phyloP scores from a whole-genome alignment of 306 rosid species.

The Macrotyloma uniflorum region DNA sequence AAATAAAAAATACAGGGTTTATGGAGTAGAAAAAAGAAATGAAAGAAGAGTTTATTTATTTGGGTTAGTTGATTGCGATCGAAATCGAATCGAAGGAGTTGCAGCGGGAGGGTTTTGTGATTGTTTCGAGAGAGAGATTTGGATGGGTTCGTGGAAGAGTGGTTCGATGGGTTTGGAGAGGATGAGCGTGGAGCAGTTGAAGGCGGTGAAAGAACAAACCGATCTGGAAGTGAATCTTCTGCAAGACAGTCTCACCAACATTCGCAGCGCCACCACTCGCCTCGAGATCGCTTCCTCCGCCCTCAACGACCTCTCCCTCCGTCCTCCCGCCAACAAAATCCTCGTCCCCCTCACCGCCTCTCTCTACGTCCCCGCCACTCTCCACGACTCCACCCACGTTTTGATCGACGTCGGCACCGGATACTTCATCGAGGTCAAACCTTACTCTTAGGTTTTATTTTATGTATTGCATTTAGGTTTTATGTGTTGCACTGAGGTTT shows the following conservation, averaged over 20 bases:
- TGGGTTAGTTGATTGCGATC: too few species aligned
- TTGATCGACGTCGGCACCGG: slow-evolving; percentile 94
- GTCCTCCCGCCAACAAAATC: slow-evolving; percentile 71
- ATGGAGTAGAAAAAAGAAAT: too few species aligned
- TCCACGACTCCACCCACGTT: slow-evolving; percentile 67
- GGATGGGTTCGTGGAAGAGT: slow-evolving; percentile 57
- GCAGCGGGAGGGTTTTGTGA: too few species aligned
- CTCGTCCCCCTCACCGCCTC: slow-evolving; percentile 96
- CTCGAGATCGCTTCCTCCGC: slow-evolving; percentile 84
- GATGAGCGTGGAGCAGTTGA: slow-evolving; percentile 89
- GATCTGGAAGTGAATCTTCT: slow-evolving; percentile 90
- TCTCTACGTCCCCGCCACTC: slow-evolving; percentile 89
- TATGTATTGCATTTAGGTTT: too few species aligned
- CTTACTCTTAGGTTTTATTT: neutral
- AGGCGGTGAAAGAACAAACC: slow-evolving; percentile 74
- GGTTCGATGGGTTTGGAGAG: slow-evolving; percentile 59
- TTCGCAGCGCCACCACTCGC: slow-evolving; percentile 87
- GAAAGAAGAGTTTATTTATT: too few species aligned
- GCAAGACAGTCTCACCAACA: slow-evolving; percentile 81
- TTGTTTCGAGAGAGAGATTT: neutral
- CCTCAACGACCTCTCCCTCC: slow-evolving; percentile 82
- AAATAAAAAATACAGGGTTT: too few species aligned
- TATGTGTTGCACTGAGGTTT: too few species aligned
- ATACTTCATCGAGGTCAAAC: slow-evolving; percentile 76
- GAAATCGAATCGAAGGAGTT: neutral